Evolutionary conservation across 345 rosid species (phyloP), one percentile per base, ranked within the genome.

Genomic region (Arabidopsis suecica): DNA sequence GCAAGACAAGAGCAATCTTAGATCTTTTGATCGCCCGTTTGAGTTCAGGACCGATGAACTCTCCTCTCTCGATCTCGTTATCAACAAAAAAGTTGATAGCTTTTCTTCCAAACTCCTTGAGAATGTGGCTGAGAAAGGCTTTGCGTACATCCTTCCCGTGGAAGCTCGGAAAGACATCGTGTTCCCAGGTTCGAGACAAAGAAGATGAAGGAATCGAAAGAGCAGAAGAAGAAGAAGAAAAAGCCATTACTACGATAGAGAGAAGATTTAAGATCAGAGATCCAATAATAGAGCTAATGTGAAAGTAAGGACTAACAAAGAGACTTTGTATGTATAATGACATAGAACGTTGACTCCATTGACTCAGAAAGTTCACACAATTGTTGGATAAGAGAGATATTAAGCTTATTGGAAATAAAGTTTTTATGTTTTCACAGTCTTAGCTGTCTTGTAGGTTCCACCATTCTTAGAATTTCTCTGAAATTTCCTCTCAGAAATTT

Each of bases 101-200:
- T 58, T 16, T 58, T 1, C 63, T 58, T 4, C 14, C 9, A 14
- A 58, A 34, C 41, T 57, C 61, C 61, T 8, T 57, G 1, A 3
- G 13, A 33, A 58, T 3, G 1, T 58, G 62, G 0, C 42, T 57
- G 25, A 57, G 62, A 57, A 57, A n/a, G 0, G 0, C 0, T 57
- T 32, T 3, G 41, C 61, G 61, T 8, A 56, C 61, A 56, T 56
- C 61, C 32, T 2, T 2, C 3, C 61, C 61, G 13, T 57, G 61
- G 7, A 57, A 57, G 41, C 61, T 57, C 12, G 41, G 41, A 33
- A 56, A 56, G 23, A 56, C 40, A 56, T 56, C 12, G 12, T 57
- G 1, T 1, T 56, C 23, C 61, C 61, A 57, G 61, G 11, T 53
- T 23, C 0, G 3, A 23, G 1, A 54, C 36, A 11, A 54, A 1